These are phyloP conservation scores for Porphyrellus cyaneotinctus DNA, from an alignment of 768 basidiomycete genomes.

Conservation along the genomic window DNA sequence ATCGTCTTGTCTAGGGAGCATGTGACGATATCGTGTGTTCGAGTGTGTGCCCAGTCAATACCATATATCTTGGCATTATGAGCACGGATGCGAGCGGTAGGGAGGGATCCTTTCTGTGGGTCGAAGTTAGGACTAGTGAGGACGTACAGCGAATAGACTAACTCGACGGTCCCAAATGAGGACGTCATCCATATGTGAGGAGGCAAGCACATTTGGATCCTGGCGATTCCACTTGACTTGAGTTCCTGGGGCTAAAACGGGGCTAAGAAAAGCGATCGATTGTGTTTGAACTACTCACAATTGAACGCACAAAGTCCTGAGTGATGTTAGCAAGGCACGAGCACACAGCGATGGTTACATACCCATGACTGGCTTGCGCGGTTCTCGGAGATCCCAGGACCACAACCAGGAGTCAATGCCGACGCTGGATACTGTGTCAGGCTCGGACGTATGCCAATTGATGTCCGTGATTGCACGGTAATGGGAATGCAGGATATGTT, in stretches of 20 bases:
- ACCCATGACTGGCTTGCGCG: constrained; percentile 70
- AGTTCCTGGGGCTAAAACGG: constrained; percentile 66
- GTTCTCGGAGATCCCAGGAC: constrained; percentile 84
- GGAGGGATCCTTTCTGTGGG: constrained; percentile 80
- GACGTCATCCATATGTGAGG: constrained; percentile 82
- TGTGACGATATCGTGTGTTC: constrained; percentile 78
- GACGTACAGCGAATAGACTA: constrained; percentile 22
- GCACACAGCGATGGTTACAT: not conserved
- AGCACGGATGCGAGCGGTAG: constrained; percentile 67
- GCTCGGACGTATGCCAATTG: constrained; percentile 90
- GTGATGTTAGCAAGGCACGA: not conserved
- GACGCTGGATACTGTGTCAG: constrained; percentile 82
- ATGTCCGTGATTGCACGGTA: constrained; percentile 96
- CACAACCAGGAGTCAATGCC: constrained; percentile 93
- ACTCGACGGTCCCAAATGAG: constrained; percentile 94
- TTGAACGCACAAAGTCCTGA: constrained; percentile 58
- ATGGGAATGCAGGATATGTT: constrained; percentile 83
- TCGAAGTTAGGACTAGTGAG: constrained; percentile 4
- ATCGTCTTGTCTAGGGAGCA: constrained; percentile 94
- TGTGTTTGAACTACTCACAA: constrained; percentile 29
- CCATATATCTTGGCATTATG: constrained; percentile 95
- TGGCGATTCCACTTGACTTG: constrained; percentile 97
- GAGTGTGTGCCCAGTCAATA: constrained; percentile 88
- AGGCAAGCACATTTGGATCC: constrained; percentile 83
- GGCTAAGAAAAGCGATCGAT: not conserved